Conservation (phyloP, 495 filamentous ascomycete genomes). For the Stereocaulon alpinum region DNA sequence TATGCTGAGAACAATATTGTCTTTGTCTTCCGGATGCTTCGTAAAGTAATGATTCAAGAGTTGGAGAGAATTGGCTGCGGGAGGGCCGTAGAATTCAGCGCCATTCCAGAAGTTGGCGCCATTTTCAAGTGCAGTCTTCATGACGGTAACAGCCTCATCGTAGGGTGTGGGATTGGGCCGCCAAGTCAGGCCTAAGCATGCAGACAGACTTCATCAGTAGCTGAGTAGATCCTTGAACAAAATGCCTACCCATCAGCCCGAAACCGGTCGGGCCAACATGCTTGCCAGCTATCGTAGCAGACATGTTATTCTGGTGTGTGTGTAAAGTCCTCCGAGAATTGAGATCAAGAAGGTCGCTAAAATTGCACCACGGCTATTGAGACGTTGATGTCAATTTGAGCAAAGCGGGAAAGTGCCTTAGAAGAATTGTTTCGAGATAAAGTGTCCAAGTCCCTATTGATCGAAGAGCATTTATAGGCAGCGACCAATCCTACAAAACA, state of each 20-base stretch:
- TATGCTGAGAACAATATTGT: conserved; percentile 48
- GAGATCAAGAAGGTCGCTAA: no score
- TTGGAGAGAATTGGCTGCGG: conserved; percentile 51
- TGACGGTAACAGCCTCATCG: conserved; percentile 52
- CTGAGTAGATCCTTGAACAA: no score
- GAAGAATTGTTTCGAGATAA: no score
- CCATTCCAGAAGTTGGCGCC: conserved; percentile 73
- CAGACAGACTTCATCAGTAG: conserved; percentile 29
- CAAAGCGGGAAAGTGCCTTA: no score
- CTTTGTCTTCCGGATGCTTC: conserved; percentile 47
- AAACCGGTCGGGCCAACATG: conserved; percentile 44
- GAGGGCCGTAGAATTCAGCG: conserved; percentile 68
- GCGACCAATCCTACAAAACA: no score
- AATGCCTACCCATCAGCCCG: conserved; percentile 40
- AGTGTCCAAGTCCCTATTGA: no score
- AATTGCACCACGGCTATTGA: no score
- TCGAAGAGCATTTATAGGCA: no score
- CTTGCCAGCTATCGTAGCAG: conserved; percentile 34
- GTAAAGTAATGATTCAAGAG: conserved; percentile 49
- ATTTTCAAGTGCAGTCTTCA: conserved; percentile 51
- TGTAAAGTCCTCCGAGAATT: no score
- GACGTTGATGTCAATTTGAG: no score
- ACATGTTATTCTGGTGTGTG: no score
- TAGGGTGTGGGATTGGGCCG: conserved; percentile 41
- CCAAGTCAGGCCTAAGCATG: conserved; percentile 60